Evolutionary conservation across 1,139 yeast species (phyloP), one percentile per base, ranked within the genome.

Genomic region (Pichia sp.): DNA sequence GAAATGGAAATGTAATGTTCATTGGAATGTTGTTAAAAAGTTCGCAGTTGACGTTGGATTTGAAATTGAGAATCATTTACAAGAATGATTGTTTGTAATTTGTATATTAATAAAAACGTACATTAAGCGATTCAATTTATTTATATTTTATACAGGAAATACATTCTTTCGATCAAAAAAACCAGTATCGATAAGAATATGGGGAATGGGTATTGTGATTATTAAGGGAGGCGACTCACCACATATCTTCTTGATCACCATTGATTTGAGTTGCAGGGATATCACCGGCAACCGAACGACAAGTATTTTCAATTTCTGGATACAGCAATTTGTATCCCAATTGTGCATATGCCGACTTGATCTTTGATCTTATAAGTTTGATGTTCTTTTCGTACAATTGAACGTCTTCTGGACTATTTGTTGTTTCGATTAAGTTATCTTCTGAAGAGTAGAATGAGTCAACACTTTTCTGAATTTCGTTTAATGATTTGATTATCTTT

Each of bases 1-100:
- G 6, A 66, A 80, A 51, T 78, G 82, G 83, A 75, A 70, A 58
- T 75, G 80, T 58, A 76, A 74, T 51, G 65, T 77, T 30, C 67
- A 67, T 48, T 77, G 79, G 80, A 60, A 64, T 19, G 67, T 70
- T 4, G 71, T 73, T n/a, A 70, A 70, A 42, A 60, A 62, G 31
- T 65, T 79, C 34, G 72, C 81, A 1, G 62, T 65, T 35, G 78
- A 75, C 40, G 62, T 77, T 9, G 60, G 68, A 9, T 77, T 79
- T 53, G 79, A 79, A 2, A 65, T 79, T 18, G 66, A 65, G 27
- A 74, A 71, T 48, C 77, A 73, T 52, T 47, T 75, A 37, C 64
- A 62, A 34, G 71, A 59, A 15, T 57, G 40, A 46, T 15, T n/a
- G 22, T 14, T 22, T 12, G 39, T 11, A 21, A 5, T 11, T 17